A percentile compares a stretch with the other conserved stretches of the same genome.
Evolutionary conservation across 2,329 filamentous ascomycete genomes (phyloP).

Genomic region (Colletotrichum musicola): DNA sequence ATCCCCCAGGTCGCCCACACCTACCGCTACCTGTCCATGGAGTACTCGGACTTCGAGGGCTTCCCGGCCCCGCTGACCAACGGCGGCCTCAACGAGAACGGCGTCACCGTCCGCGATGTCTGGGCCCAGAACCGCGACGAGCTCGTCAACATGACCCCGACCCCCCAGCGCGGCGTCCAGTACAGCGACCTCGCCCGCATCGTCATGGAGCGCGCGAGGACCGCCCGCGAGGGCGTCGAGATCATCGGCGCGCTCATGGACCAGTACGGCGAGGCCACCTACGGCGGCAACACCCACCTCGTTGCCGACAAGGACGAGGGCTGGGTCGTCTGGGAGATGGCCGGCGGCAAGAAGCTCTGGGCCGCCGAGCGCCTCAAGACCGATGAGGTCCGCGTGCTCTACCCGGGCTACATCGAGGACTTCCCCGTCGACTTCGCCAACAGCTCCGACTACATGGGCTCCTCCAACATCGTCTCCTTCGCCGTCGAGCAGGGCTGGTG

Average conservation of each 20-base stretch:
- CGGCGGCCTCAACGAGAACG: conserved; percentile 57
- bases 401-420: conserved; percentile 47
- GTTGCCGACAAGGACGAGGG: conserved; percentile 51
- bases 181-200: conserved; percentile 56
- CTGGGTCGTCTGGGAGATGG: conserved; percentile 47
- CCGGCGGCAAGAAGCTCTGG: conserved; percentile 44
- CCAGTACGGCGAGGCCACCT: conserved; percentile 55
- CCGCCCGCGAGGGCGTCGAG: conserved; percentile 56
- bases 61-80: conserved; percentile 58
- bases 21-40: conserved; percentile 46
- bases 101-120: conserved; percentile 55
- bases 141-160: conserved; percentile 54
- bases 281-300: conserved; percentile 57
- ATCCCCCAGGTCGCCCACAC: conserved; percentile 45
- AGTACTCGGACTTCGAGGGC: conserved; percentile 54
- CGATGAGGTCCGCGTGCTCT: conserved; percentile 44
- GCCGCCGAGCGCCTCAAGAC: conserved; percentile 44
- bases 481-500: conserved; percentile 46
- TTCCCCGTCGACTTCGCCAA: conserved; percentile 43
- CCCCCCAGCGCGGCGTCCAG: conserved; percentile 54
- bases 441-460: conserved; percentile 44
- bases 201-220: conserved; percentile 55
- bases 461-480: conserved; percentile 44
- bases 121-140: conserved; percentile 56
- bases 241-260: conserved; percentile 54